These are phyloP conservation scores for Paecilomyces sp. DNA, from an alignment of 2,329 filamentous ascomycete genomes.

Conservation along the genomic window DNA sequence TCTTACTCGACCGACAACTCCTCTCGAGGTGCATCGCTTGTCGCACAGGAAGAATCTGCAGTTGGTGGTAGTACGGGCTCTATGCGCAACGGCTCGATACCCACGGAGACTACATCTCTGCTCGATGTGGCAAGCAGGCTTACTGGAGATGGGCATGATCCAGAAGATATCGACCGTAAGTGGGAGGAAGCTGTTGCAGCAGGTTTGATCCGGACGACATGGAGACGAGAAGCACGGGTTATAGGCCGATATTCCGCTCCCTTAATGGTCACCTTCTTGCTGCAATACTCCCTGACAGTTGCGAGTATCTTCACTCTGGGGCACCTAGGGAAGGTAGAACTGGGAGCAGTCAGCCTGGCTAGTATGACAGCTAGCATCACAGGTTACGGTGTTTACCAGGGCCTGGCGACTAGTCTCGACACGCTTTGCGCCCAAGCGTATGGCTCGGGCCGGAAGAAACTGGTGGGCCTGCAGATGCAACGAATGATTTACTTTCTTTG, in stretches of 20 bases:
- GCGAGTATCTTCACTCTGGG: slow-evolving; percentile 74
- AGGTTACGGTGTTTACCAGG: slow-evolving; percentile 69
- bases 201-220: slow-evolving; percentile 79
- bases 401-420: slow-evolving; percentile 83
- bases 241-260: slow-evolving; percentile 65
- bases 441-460: slow-evolving; percentile 78
- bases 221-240: slow-evolving; percentile 82
- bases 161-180: slow-evolving; percentile 59
- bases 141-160: slow-evolving; percentile 42
- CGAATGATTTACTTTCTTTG: slow-evolving; percentile 74
- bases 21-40: background rate
- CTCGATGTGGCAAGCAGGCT: slow-evolving; percentile 34
- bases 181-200: slow-evolving; percentile 81
- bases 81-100: slow-evolving; percentile 2
- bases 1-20: background rate
- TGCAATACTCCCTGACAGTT: slow-evolving; percentile 81
- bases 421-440: slow-evolving; percentile 93
- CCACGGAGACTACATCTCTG: slow-evolving; percentile 44
- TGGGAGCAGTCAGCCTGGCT: slow-evolving; percentile 60
- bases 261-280: slow-evolving; percentile 64
- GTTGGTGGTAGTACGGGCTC: background rate
- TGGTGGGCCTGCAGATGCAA: slow-evolving; percentile 79
- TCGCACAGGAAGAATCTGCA: background rate
- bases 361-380: slow-evolving; percentile 77
- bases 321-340: slow-evolving; percentile 62